These are phyloP conservation scores for Halophytophthora batemanensis DNA, from an alignment of 352 stramenopile genomes.

Conservation along the genomic window DNA sequence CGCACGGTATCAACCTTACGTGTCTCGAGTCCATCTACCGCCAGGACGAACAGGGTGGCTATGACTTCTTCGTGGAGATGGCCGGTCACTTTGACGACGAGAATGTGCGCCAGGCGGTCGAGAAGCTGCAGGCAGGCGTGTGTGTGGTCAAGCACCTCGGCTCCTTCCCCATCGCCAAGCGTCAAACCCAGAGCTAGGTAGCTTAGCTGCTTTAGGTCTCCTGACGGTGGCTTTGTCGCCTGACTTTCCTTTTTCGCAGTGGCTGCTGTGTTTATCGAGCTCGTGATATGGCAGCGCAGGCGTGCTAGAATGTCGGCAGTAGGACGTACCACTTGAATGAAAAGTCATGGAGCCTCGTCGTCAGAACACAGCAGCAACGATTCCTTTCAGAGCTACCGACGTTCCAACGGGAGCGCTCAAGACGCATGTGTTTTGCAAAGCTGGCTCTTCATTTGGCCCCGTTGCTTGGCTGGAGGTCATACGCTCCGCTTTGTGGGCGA, in stretches of 20 bases:
- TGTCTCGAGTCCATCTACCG: constrained; percentile 88
- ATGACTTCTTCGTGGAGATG: constrained; percentile 87
- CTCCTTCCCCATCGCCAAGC: constrained; percentile 72
- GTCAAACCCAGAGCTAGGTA: constrained; percentile 37
- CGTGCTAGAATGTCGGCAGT: too few relatives aligned
- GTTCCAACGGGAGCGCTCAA: too few relatives aligned
- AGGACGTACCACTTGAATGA: too few relatives aligned
- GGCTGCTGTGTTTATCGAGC: too few relatives aligned
- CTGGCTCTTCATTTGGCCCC: too few relatives aligned
- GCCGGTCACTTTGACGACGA: constrained; percentile 70
- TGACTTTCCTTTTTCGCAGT: constrained; percentile 1
- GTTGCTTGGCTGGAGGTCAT: too few relatives aligned
- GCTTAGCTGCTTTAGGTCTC: too few relatives aligned
- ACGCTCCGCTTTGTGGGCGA: not conserved
- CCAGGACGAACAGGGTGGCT: constrained; percentile 51
- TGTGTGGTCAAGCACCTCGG: constrained; percentile 75
- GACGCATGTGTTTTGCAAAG: too few relatives aligned
- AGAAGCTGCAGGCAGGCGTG: constrained; percentile 46
- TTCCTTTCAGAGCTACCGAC: too few relatives aligned
- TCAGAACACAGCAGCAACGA: too few relatives aligned
- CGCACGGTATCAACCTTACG: constrained; percentile 75
- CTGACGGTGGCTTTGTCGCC: not conserved
- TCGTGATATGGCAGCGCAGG: too few relatives aligned
- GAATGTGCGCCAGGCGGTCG: constrained; percentile 52
- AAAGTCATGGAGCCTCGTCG: too few relatives aligned